These are phyloP conservation scores for Tuctoria greenei DNA, from an alignment of 176 grass and related monocot genomes.

Conservation along the genomic window DNA sequence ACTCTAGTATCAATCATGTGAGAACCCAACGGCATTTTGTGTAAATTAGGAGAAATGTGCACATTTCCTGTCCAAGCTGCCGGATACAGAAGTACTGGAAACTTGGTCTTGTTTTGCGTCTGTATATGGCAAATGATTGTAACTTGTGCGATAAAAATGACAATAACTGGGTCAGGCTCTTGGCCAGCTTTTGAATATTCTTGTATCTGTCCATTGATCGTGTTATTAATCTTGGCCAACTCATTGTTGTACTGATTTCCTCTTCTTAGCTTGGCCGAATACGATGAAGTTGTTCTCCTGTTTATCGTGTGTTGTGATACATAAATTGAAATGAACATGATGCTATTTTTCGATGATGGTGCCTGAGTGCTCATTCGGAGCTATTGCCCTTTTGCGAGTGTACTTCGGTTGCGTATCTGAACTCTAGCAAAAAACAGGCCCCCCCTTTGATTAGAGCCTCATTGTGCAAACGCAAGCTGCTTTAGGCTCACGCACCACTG, in stretches of 20 bases:
- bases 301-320: neutral
- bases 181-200: neutral
- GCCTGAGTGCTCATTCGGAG: neutral
- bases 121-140: conserved; percentile 29
- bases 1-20: neutral
- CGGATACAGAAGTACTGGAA: neutral
- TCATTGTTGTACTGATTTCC: neutral
- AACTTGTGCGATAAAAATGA: neutral
- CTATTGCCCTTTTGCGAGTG: no score
- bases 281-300: neutral
- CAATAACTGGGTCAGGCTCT: neutral
- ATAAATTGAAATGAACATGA: neutral
- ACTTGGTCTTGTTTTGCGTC: conserved; percentile 20
- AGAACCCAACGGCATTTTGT: conserved; percentile 8
- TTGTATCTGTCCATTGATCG: neutral
- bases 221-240: neutral
- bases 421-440: no score
- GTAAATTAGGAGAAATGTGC: conserved; percentile 27
- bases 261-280: neutral
- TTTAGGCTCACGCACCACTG: neutral
- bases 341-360: neutral
- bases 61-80: neutral
- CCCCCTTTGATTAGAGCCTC: no score
- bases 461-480: neutral
- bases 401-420: no score